These are phyloP conservation scores for Byssoonygena ceratinophila DNA, from an alignment of 2,329 filamentous ascomycete species.

Conservation along the genomic window DNA sequence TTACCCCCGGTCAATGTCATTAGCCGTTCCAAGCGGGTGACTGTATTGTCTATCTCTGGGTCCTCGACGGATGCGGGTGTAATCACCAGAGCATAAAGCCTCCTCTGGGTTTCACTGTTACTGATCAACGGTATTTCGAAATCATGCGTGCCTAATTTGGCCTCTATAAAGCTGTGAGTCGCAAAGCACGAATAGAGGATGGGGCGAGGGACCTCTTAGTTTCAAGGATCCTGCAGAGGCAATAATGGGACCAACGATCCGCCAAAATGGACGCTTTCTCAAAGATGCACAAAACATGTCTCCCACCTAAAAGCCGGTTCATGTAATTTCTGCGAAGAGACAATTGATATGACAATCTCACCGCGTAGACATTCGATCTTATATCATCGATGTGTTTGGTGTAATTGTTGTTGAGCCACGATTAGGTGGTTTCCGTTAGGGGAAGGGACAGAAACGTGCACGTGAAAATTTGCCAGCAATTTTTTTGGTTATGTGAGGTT, in stretches of 20 bases:
- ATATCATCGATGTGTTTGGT: no score
- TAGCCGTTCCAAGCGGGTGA: conserved; percentile 18
- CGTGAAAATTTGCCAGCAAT: neutral
- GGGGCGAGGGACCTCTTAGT: conserved; percentile 19
- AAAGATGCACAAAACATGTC: conserved; percentile 12
- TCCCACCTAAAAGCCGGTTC: neutral
- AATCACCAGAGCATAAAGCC: conserved; percentile 20
- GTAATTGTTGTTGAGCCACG: no score
- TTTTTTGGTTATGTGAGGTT: neutral
- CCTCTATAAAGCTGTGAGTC: conserved; percentile 14
- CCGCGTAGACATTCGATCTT: no score
- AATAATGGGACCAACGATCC: conserved; percentile 5
- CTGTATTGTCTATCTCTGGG: conserved; percentile 16
- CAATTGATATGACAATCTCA: neutral
- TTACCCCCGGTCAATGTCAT: neutral
- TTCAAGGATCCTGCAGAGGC: conserved; percentile 2
- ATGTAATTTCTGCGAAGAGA: neutral
- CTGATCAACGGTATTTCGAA: conserved; percentile 16
- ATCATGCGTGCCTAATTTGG: conserved; percentile 17
- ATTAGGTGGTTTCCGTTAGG: neutral
- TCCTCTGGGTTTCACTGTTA: neutral
- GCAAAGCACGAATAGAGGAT: neutral
- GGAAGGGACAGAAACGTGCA: neutral
- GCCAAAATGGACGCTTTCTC: conserved; percentile 11
- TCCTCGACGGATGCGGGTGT: conserved; percentile 17